Base-by-base conservation (phyloP, 2,329 filamentous ascomycete genomes). In the Ophiostoma piceae region DNA sequence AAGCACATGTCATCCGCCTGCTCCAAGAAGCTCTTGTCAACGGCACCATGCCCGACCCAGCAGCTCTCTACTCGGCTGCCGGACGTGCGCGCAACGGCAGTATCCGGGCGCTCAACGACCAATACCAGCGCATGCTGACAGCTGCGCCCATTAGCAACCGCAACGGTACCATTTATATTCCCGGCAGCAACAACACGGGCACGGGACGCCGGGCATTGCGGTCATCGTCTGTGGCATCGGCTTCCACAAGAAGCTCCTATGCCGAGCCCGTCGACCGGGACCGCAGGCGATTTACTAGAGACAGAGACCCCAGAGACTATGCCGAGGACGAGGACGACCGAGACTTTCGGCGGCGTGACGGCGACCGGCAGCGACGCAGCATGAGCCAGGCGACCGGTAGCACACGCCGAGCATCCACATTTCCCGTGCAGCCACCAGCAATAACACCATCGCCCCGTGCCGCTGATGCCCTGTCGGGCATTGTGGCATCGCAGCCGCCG, bases 1-100 rank as follows among this genome's bases (percentile, higher is more conserved):
- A 80, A 71, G 74, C 76, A 57, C 79, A 77, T 4, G 77, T 80
- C 67, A 79, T 80, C 70, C 74, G 74, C n/a, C 74, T 80, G 60
- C 75, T 80, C 12, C 76, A 80, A 67, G 78, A 79, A 11, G 78
- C 78, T 5, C 74, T 80, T 32, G 69, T 75, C 29, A 77, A 76
- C 37, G 78, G 77, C 3, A 72, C 73, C 0, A 72, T 73, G 6
- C 74, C 74, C 11, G 78, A 80, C 70, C 72, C 78, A 67, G 70
- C 74, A 51, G 73, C 70, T 41, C 76, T 80, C 16, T 75, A 77
- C 39, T 76, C 77, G 35, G 79, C 78, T 0, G 77, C 77, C 1
- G 74, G 76, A 26, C 76, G 77, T 19, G 78, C 79, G 3, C 76
- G 78, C 3, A 74, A 78, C 12, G 76, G 77, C 41, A 78, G 76